Percentiles rank a stretch among this genome's conserved stretches.
Evolutionary conservation across 2,329 filamentous ascomycete genomes (phyloP).

Genomic region (Aspergillus candidus): DNA sequence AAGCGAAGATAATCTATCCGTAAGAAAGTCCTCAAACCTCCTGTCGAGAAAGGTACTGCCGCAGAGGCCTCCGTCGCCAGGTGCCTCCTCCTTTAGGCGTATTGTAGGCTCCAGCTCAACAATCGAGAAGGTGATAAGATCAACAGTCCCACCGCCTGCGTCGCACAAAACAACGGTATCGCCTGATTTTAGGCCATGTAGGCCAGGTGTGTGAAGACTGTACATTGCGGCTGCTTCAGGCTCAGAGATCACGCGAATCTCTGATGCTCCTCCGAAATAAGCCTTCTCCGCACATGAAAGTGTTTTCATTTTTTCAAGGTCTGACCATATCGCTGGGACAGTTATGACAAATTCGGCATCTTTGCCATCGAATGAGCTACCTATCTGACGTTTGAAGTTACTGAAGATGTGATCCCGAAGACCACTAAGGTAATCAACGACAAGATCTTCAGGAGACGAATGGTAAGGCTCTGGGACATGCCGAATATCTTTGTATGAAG

Average conservation of each 20-base stretch:
- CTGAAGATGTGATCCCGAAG: conserved; percentile 10
- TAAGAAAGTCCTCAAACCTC: conserved; percentile 20
- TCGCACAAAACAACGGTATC: conserved; percentile 25
- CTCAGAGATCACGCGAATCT: conserved; percentile 16
- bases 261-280: conserved; percentile 4
- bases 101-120: conserved; percentile 17
- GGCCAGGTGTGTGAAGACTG: conserved; percentile 7
- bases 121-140: conserved; percentile 27
- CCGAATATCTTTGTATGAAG: conserved; percentile 8
- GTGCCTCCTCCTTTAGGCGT: conserved; percentile 20
- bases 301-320: conserved; percentile 18
- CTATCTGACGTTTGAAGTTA: conserved; percentile 10
- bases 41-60: conserved; percentile 26
- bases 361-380: conserved; percentile 6
- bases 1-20: conserved; percentile 8
- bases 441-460: conserved; percentile 4
- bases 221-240: conserved; percentile 21
- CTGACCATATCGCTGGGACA: conserved; percentile 26
- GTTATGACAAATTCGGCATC: conserved; percentile 21
- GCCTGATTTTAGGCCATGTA: conserved; percentile 8
- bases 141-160: conserved; percentile 24
- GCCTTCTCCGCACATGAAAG: conserved; percentile 11
- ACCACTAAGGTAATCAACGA: conserved; percentile 12
- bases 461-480: conserved; percentile 6
- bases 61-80: conserved; percentile 20